Evolutionary conservation across 2,329 filamentous ascomycete species (phyloP), one percentile per base, ranked within the genome.

Genomic region (Botryotinia calthae): DNA sequence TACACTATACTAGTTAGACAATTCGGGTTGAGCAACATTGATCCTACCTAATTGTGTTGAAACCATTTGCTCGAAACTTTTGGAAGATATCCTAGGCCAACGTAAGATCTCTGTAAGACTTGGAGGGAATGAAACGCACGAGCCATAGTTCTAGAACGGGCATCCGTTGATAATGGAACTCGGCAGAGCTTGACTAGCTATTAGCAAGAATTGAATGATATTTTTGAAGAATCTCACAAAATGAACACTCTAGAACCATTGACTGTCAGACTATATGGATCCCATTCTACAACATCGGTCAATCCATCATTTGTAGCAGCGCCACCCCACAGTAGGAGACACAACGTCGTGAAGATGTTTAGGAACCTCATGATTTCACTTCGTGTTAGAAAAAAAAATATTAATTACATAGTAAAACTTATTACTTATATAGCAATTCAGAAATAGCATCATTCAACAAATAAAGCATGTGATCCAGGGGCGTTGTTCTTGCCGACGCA

Each of bases 131-230:
- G 28, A 6, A 34, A 78, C 78, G 65, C 73, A 82, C 80, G 34
- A 81, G 77, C 85, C 86, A 88, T 40, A 88, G 76, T 69, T 87
- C 86, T 0, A 86, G 86, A 0, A 87, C 85, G 0, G 86, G 86
- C 48, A 88, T 82, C 4, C 86, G 82, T 74, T 84, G 82, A 72
- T 87, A 87, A 74, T 87, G 86, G 59, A 88, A 87, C 74, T 88
- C 86, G 37, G 73, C 76, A 73, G 79, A 74, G 72, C 77, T 78
- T 62, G 42, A 73, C 66, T 69, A 72, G 68, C 58, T 69, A n/a
- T 69, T 73, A 67, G 48, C 67, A 46, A 4, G 56, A 46, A 22
- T 37, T 22, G 25, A 10, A 16, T 40, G 2, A 18, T 5, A 10
- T 46, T 22, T 48, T 44, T 34, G 10, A 8, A 16, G 5, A 42